These are phyloP conservation scores for Rhododendron kiyosumense DNA, from an alignment of 148 eudicot genomes.

Conservation along the genomic window DNA sequence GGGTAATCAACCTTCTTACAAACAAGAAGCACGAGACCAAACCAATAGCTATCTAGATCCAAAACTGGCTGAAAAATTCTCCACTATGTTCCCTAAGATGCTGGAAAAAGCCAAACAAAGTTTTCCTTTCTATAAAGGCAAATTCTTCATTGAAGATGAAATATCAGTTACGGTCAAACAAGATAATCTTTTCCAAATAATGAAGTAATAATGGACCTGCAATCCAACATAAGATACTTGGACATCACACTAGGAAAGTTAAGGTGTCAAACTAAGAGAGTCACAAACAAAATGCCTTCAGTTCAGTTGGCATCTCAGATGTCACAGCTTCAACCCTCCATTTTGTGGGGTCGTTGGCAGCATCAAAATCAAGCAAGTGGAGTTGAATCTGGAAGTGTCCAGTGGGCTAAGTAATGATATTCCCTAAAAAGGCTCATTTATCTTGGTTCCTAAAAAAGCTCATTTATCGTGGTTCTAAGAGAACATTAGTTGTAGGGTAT, in stretches of 20 bases:
- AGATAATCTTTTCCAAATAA: neutral
- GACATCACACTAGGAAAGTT: neutral
- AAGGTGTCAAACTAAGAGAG: neutral
- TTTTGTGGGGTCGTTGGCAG: neutral
- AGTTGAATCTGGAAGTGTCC: neutral
- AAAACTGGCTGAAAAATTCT: neutral
- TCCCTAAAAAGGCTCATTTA: neutral
- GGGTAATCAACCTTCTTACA: neutral
- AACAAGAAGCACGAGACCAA: neutral
- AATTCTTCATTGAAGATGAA: neutral
- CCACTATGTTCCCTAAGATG: neutral
- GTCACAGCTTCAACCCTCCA: neutral
- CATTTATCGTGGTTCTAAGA: neutral
- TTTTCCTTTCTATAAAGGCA: neutral
- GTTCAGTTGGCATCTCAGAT: neutral
- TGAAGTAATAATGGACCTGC: neutral
- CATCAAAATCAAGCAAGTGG: neutral
- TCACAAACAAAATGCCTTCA: neutral
- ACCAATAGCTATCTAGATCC: neutral
- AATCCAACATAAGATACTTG: neutral
- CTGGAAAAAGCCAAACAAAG: neutral
- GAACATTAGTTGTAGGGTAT: neutral
- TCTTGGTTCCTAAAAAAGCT: no score
- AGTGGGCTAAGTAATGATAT: neutral
- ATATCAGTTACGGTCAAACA: neutral